Evolutionary conservation across 1,284 basidiomycete species (phyloP).

Genomic region (Cutaneotrichosporon sp.): DNA sequence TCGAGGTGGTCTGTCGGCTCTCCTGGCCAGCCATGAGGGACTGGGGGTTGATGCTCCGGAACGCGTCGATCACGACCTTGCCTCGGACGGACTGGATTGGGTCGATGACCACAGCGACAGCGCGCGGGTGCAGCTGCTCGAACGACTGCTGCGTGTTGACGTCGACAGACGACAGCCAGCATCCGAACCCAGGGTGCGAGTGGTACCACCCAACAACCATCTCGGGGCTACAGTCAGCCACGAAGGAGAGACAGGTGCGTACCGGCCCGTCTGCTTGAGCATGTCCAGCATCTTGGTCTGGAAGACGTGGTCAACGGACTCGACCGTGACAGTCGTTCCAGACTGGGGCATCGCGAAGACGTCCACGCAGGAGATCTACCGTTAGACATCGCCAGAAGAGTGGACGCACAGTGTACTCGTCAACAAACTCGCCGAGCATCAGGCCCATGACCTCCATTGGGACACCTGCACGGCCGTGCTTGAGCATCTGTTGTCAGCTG

Average conservation of each 20-base stretch:
- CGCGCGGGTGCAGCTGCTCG: slow-evolving; percentile 89
- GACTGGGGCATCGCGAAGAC: slow-evolving; percentile 99
- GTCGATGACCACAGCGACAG: slow-evolving; percentile 97
- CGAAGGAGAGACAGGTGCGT: slow-evolving; percentile 40
- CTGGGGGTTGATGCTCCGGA: slow-evolving; percentile 89
- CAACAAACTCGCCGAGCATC: slow-evolving; percentile 98
- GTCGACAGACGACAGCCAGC: slow-evolving; percentile 98
- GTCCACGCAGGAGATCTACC: slow-evolving; percentile 75
- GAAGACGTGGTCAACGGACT: slow-evolving; percentile 99
- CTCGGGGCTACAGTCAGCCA: slow-evolving; percentile 69
- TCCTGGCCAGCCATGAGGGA: slow-evolving; percentile 81
- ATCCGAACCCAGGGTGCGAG: slow-evolving; percentile 98
- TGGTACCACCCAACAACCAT: slow-evolving; percentile 99
- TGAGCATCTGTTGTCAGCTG: slow-evolving; percentile 77
- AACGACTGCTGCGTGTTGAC: slow-evolving; percentile 99
- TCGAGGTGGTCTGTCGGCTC: slow-evolving; percentile 94
- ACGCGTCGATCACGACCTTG: slow-evolving; percentile 98
- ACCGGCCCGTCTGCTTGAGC: slow-evolving; percentile 98
- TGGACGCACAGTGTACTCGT: slow-evolving; percentile 83
- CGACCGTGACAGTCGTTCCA: slow-evolving; percentile 96
- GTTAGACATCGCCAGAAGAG: not conserved
- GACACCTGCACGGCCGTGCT: slow-evolving; percentile 97
- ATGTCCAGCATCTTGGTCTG: slow-evolving; percentile 99
- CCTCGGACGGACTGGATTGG: slow-evolving; percentile 99
- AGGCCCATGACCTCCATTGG: slow-evolving; percentile 99